Percentiles rank a stretch among this genome's conserved stretches.
These are phyloP conservation scores for Solanum chmielewskii DNA, from an alignment of 257 asterid species.

Conservation along the genomic window DNA sequence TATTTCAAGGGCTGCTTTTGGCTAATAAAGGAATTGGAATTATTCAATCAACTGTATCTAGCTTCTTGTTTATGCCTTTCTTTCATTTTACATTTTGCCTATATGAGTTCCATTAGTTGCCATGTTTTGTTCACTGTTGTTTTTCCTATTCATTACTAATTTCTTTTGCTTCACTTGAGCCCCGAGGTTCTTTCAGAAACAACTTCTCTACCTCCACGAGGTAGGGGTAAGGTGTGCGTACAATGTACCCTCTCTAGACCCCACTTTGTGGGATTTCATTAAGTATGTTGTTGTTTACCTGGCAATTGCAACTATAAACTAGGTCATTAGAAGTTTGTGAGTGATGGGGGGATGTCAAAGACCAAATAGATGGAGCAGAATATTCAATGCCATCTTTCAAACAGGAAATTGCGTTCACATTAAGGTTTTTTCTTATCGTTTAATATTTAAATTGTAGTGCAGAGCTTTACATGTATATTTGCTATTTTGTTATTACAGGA, in stretches of 20 bases:
- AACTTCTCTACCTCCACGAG: neutral
- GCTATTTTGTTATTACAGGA: constrained; percentile 24
- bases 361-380: constrained; percentile 43
- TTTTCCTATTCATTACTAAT: neutral
- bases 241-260: neutral
- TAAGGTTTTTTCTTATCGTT: neutral
- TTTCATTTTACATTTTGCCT: neutral
- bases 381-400: constrained; percentile 41
- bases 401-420: constrained; percentile 49
- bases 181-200: neutral
- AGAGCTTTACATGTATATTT: neutral
- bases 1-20: neutral
- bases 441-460: neutral
- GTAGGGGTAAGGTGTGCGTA: neutral
- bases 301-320: neutral
- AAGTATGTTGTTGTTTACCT: neutral
- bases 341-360: constrained; percentile 45
- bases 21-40: neutral
- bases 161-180: neutral
- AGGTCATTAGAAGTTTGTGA: neutral
- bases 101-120: neutral
- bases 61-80: neutral
- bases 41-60: neutral
- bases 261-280: neutral
- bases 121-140: neutral